phyloP scores from a whole-genome alignment of 164 flowering plant genomes.

The Vitis amurensis region DNA sequence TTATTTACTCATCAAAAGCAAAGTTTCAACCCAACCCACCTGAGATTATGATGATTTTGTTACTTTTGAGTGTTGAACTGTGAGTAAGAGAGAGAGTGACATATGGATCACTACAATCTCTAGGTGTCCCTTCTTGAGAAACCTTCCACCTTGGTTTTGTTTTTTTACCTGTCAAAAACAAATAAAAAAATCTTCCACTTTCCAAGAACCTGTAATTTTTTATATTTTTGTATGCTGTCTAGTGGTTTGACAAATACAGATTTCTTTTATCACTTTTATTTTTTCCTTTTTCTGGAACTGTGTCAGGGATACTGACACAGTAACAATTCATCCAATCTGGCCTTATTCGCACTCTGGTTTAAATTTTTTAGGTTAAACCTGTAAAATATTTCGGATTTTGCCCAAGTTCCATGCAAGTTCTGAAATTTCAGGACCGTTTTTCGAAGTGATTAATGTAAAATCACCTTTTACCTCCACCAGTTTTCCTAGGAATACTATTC shows the following conservation, averaged over 20 bases:
- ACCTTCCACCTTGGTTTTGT: constrained; percentile 19
- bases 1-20: not conserved
- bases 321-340: constrained; percentile 11
- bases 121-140: constrained; percentile 24
- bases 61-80: not conserved
- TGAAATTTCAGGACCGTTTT: too few species aligned
- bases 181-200: constrained; percentile 17
- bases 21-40: constrained; percentile 22
- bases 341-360: too few species aligned
- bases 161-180: too few species aligned
- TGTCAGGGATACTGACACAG: constrained; percentile 13
- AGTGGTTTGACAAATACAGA: constrained; percentile 18
- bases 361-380: too few species aligned
- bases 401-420: too few species aligned
- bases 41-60: constrained; percentile 13
- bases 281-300: not conserved
- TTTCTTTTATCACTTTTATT: not conserved
- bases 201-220: constrained; percentile 16
- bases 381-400: too few species aligned
- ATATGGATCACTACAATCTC: constrained; percentile 26
- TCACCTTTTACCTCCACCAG: too few species aligned
- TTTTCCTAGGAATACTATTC: too few species aligned
- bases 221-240: not conserved
- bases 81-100: constrained; percentile 12
- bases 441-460: too few species aligned